Conservation (phyloP, 2,329 filamentous ascomycete genomes). For the Helminthosporium solani region DNA sequence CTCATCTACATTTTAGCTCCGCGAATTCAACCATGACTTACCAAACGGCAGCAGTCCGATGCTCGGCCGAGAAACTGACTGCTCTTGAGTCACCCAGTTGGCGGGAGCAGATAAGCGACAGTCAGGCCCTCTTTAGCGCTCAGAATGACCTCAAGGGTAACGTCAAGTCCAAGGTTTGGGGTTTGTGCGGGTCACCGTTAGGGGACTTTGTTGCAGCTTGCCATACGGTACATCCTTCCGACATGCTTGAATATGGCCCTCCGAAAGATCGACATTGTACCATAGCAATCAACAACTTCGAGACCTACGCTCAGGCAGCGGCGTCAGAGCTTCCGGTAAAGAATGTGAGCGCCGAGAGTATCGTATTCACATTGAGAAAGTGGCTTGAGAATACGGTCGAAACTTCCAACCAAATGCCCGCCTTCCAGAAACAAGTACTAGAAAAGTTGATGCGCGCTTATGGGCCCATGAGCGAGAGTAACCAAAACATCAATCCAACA, state of each 20-base stretch:
- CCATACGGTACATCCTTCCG: conserved; percentile 56
- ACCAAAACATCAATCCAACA: not conserved
- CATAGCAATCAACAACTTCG: conserved; percentile 34
- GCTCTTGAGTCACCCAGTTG: conserved; percentile 34
- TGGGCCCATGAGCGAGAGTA: not conserved
- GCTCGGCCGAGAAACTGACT: conserved; percentile 18
- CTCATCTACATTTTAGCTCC: conserved; percentile 41
- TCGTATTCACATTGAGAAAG: conserved; percentile 37
- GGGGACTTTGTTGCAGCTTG: conserved; percentile 52
- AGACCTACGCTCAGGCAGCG: conserved; percentile 16
- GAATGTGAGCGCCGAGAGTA: conserved; percentile 32
- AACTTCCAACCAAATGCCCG: conserved; percentile 21
- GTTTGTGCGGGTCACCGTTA: conserved; percentile 50
- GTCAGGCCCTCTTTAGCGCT: conserved; percentile 48
- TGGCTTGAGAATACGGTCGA: conserved; percentile 36
- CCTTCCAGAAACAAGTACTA: conserved; percentile 22
- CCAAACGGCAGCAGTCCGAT: conserved; percentile 31
- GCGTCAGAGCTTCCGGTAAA: conserved; percentile 18
- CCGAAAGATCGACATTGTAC: conserved; percentile 47
- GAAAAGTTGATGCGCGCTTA: conserved; percentile 24
- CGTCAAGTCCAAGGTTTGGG: conserved; percentile 55
- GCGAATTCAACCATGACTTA: conserved; percentile 37
- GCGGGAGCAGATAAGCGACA: conserved; percentile 43
- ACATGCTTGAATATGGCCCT: conserved; percentile 59
- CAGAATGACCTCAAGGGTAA: conserved; percentile 53